Evolutionary conservation across 1,284 basidiomycete genomes (phyloP), one percentile per base, ranked within the genome.

Genomic region (Ustilago xerochloae): DNA sequence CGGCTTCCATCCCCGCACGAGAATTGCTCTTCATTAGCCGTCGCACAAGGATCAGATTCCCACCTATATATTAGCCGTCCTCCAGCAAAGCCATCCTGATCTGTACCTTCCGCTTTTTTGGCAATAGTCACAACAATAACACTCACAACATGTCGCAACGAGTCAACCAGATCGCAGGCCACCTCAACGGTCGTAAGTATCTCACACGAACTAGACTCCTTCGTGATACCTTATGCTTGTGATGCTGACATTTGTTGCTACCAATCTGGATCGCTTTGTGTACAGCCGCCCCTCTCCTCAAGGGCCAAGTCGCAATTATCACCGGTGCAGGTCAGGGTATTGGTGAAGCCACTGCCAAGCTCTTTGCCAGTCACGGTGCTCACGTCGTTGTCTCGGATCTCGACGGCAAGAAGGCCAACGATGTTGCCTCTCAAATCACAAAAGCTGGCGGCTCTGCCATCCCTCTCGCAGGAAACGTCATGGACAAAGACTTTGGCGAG

Each of bases 301-400:
- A 87, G 7, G 91, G 90, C 13, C 91, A 93, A 79, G 92, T 93
- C 15, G 92, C 91, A 30, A 93, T 94, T 83, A 90, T 94, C 76
- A 94, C 93, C 63, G 91, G 91, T 89, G 75, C 77, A 35, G 66
- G 77, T 45, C 70, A 79, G 39, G 78, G 78, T 39, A 80, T 80
- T 45, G 78, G 78, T 16, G 65, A 67, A 20, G 63, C 90, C 48
- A 87, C 88, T 39, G 92, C 92, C 3, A 85, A 93, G 43, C 87
- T 93, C 49, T 94, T 93, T 74, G 91, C 92, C 6, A 90, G 89
- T 73, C 92, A 94, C 81, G 93, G 93, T 26, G 92, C 93, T 15
- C 93, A 92, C 83, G 90, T 94, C 45, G 92, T 94, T 69, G 91
- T 93, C 33, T 90, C 88, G 6, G 88, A 89, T 30, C 66, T 81